Base-by-base conservation (phyloP, 2,329 filamentous ascomycete genomes). In the Arthroderma uncinatum region DNA sequence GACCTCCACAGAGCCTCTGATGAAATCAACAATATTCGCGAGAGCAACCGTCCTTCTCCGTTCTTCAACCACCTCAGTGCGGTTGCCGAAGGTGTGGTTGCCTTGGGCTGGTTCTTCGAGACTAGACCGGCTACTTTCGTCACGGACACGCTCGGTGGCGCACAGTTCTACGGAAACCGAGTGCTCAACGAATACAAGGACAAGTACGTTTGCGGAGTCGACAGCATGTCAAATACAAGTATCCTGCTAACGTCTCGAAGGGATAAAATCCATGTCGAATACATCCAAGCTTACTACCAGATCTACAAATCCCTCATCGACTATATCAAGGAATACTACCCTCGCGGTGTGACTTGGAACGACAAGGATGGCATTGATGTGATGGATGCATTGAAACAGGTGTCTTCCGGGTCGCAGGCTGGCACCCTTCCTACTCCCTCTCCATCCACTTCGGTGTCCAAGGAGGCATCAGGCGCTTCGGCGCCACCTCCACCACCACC, bases 141-240 rank as follows among this genome's bases (percentile, higher is more conserved):
- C 50, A 85, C 85, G 50, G 91, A 95, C 64, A 85, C 85, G 59
- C 78, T 95, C 19, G 84, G 85, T 30, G 86, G 89, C 54, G 89
- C 91, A 40, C 86, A 97, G 70, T 95, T 95, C 76, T 96, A 89
- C 66, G 93, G 93, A 34, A 97, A 98, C 76, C 84, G 91, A 64
- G 88, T 98, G 37, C 76, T 97, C 64, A 95, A 90, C 74, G 87
- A 94, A 65, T 85, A 87, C 72, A 96, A 94, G 74, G 91, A 87
- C 62, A 86, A 83, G 84, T 86, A 70, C 64, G 80, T 61, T 28
- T 14, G 53, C 21, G 4, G 14, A 14, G 4, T 14, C 25, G 12
- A 10, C 28, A 0, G 9, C 44, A 14, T 25, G 28, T 28, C 23
- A 28, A 14, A 14, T 16, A n/a, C 14, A 60, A 33, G 52, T 5